Conservation (phyloP, 2,329 filamentous ascomycete species). For the Penicillium sp. region DNA sequence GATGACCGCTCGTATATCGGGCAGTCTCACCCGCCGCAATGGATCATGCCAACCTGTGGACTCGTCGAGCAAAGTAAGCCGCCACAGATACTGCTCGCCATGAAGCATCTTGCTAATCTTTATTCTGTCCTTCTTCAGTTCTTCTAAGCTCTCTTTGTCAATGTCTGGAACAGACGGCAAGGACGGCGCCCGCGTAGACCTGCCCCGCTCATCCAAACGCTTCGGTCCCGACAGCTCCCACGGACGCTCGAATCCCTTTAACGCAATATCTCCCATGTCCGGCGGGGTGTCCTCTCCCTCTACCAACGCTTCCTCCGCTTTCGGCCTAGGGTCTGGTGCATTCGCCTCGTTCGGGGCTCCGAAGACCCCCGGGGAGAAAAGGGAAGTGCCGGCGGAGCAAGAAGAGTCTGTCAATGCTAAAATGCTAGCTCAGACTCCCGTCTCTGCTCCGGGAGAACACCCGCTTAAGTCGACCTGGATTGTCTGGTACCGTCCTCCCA, state of each 20-base stretch:
- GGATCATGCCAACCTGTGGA: slow-evolving; percentile 49
- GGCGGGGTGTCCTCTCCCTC: slow-evolving; percentile 68
- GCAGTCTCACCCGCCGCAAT: slow-evolving; percentile 37
- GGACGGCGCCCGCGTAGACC: slow-evolving; percentile 50
- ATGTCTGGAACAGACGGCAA: slow-evolving; percentile 57
- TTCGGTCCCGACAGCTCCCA: slow-evolving; percentile 69
- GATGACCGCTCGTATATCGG: slow-evolving; percentile 37
- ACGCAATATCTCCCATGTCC: slow-evolving; percentile 64
- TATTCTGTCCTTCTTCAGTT: slow-evolving; percentile 47
- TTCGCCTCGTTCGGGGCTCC: slow-evolving; percentile 96
- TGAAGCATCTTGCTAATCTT: slow-evolving; percentile 1
- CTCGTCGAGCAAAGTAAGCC: slow-evolving; percentile 45
- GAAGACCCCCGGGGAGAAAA: slow-evolving; percentile 67
- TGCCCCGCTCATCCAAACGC: slow-evolving; percentile 65
- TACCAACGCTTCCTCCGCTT: slow-evolving; percentile 73
- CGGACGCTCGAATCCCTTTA: slow-evolving; percentile 71
- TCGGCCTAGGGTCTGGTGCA: slow-evolving; percentile 87
- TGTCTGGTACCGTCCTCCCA: slow-evolving; percentile 94
- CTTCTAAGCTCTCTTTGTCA: slow-evolving; percentile 84
- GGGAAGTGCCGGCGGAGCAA: slow-evolving; percentile 48
- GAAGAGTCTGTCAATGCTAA: slow-evolving; percentile 36
- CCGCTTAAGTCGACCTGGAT: slow-evolving; percentile 83
- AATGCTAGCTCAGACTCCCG: slow-evolving; percentile 35
- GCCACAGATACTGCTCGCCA: slow-evolving; percentile 1
- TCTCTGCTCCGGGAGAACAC: slow-evolving; percentile 42